Conservation (phyloP, 495 filamentous ascomycete species). For the Annulohypoxylon bovei region DNA sequence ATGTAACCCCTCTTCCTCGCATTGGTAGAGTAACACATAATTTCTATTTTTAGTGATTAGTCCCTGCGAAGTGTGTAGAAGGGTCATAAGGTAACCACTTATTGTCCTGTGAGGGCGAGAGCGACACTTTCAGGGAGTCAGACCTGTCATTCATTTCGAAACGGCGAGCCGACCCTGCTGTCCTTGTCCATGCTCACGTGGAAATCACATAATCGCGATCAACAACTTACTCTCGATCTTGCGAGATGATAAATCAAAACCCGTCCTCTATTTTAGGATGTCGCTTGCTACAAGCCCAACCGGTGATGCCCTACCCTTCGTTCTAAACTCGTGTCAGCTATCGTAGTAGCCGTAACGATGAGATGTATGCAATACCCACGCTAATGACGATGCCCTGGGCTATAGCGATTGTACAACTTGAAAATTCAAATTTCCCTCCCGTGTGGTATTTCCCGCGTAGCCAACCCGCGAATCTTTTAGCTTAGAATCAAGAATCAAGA, state of each 20-base stretch:
- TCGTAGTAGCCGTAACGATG: background rate
- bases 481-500: background rate
- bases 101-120: background rate
- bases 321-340: background rate
- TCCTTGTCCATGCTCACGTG: no score
- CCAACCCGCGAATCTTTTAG: background rate
- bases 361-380: constrained; percentile 3
- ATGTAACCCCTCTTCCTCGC: background rate
- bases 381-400: background rate
- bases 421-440: background rate
- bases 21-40: background rate
- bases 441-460: constrained; percentile 35
- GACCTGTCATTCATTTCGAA: background rate
- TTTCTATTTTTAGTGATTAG: no score
- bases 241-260: background rate
- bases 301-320: background rate
- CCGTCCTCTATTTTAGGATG: background rate
- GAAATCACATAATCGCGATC: no score
- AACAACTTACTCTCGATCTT: background rate
- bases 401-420: background rate
- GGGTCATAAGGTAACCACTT: background rate
- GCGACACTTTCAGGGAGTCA: background rate
- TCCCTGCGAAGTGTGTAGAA: background rate
- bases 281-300: background rate
- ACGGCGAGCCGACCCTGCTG: background rate